Percentiles rank a stretch among this genome's conserved stretches.
phyloP scores from a whole-genome alignment of 345 rosid genomes.

The Citrus sinensis region DVS_A1.0 CM039163.1:39637001-39637500 shows the following conservation, averaged over 20 bases:
- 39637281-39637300: conserved; percentile 84
- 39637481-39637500: neutral
- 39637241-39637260: conserved; percentile 98
- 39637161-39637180: conserved; percentile 82
- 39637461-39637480: neutral
- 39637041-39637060: conserved; percentile 30
- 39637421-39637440: neutral
- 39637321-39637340: conserved; percentile 73
- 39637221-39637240: conserved; percentile 74
- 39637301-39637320: conserved; percentile 63
- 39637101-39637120: conserved; percentile 10
- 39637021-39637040: conserved; percentile 3
- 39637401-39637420: too few relatives aligned
- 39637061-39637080: conserved; percentile 30
- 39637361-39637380: neutral
- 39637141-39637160: conserved; percentile 60
- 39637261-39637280: conserved; percentile 87
- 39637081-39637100: conserved; percentile 19
- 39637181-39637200: conserved; percentile 90
- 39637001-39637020: conserved; percentile 9
- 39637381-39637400: neutral
- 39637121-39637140: conserved; percentile 10
- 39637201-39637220: conserved; percentile 56
- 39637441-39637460: neutral
- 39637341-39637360: neutral